Base-by-base conservation (phyloP, 2,329 filamentous ascomycete genomes). In the Coniochaeta sp. region DNA sequence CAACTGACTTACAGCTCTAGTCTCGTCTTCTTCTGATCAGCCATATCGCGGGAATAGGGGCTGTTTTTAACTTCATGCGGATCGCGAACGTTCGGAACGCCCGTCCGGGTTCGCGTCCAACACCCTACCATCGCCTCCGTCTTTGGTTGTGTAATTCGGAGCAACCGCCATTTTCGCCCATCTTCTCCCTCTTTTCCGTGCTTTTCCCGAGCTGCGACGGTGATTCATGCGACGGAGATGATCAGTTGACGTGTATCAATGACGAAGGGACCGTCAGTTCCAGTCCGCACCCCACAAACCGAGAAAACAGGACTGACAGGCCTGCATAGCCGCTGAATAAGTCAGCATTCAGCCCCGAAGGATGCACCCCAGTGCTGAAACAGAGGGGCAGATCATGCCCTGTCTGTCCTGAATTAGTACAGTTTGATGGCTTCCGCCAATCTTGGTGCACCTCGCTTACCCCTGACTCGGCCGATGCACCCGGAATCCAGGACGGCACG, bases 1-100 rank as follows among this genome's bases (percentile, higher is more conserved):
- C n/a, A n/a, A 5, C 9, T n/a, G 8, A 12, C 31, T 40, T 7
- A 20, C 38, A 3, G 18, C 10, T n/a, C n/a, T n/a, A n/a, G n/a
- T 42, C 18, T 26, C 26, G 9, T 42, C 38, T n/a, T 18, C 38
- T 8, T 24, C 22, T 22, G 20, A 18, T 6, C 20, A 24, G 20
- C 20, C 20, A 42, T 42, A 14, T 14, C 8, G 20, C 4, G 38
- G 38, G 13, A 10, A 26, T 18, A 26, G 20, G 3, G 3, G 20
- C 38, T 42, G 38, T 42, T 24, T 42, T 24, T 42, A 42, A 42
- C 38, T 42, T 42, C 38, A 42, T 42, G 38, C 38, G 20, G 38
- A 38, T 14, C n/a, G 6, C 20, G 18, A 6, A 42, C 38, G 18
- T 22, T 4, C 9, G 9, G 14, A 33, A 33, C 10, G 31, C 18